Conservation (phyloP, 164 flowering plant genomes). For the Pachysandra terminalis region DNA sequence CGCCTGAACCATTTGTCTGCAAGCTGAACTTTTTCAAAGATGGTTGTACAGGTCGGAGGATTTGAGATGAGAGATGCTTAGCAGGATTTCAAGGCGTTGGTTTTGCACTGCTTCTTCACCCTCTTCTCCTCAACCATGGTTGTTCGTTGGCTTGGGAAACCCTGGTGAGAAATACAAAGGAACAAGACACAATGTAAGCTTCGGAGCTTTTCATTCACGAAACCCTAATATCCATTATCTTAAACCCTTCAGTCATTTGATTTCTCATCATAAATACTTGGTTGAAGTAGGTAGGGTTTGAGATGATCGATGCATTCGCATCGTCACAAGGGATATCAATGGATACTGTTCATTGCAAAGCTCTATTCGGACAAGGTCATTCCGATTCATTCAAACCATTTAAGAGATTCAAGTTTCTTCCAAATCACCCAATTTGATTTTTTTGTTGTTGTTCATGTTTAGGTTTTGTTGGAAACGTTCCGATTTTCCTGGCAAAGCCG, state of each 20-base stretch:
- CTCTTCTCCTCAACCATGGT: slow-evolving; percentile 63
- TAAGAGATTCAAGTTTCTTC: too few relatives aligned
- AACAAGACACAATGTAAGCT: slow-evolving; percentile 80
- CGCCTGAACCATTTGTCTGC: too few relatives aligned
- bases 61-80: slow-evolving; percentile 28
- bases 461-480: slow-evolving; percentile 68
- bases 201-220: background rate
- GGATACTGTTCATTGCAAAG: slow-evolving; percentile 68
- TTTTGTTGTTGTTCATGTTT: background rate
- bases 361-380: slow-evolving; percentile 79
- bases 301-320: slow-evolving; percentile 85
- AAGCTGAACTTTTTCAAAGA: too few relatives aligned
- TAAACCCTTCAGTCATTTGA: background rate
- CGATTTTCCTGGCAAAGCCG: slow-evolving; percentile 91
- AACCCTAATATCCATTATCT: background rate
- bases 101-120: slow-evolving; percentile 29
- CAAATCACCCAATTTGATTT: too few relatives aligned
- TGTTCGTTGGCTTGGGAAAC: slow-evolving; percentile 89
- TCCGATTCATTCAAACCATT: slow-evolving; percentile 7
- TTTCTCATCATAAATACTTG: background rate
- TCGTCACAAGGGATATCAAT: slow-evolving; percentile 61
- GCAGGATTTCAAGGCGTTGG: slow-evolving; percentile 33
- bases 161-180: slow-evolving; percentile 87
- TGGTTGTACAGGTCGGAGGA: background rate
- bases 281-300: slow-evolving; percentile 72